These are phyloP conservation scores for Aspergillus ostianus DNA, from an alignment of 495 filamentous ascomycete species.

Conservation along the genomic window DNA sequence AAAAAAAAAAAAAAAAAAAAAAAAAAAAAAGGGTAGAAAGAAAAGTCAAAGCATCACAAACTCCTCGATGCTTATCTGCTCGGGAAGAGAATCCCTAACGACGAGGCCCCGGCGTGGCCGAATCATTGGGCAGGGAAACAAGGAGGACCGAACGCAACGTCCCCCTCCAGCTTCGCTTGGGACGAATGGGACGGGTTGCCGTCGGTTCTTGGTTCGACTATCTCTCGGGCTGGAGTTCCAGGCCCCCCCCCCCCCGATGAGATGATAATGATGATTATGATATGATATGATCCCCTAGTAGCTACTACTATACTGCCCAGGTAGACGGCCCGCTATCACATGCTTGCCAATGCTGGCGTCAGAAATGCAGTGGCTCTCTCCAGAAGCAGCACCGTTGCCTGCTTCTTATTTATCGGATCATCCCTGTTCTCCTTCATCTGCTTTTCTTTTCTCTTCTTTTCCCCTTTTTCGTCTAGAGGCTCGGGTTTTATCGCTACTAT, in stretches of 20 bases:
- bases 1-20: not conserved
- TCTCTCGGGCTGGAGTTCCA: slow-evolving; percentile 1
- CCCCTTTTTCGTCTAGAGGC: too few species aligned
- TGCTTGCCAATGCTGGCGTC: not conserved
- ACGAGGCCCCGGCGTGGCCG: not conserved
- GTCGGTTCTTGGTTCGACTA: not conserved
- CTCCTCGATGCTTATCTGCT: not conserved
- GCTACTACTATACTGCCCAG: too few species aligned
- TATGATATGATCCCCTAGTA: not conserved
- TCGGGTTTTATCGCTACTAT: not conserved
- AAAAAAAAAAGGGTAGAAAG: not conserved
- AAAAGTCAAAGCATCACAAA: not conserved
- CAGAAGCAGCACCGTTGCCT: too few species aligned
- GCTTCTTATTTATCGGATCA: too few species aligned
- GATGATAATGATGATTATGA: slow-evolving; percentile 4
- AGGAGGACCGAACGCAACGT: slow-evolving; percentile 1
- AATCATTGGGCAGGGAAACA: not conserved
- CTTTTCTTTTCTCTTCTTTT: not conserved
- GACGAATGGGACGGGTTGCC: slow-evolving; percentile 6
- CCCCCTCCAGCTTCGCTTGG: slow-evolving; percentile 5
- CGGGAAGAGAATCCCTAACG: not conserved
- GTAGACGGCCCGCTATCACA: slow-evolving; percentile 1
- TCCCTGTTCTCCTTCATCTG: not conserved
- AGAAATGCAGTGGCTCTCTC: not conserved
- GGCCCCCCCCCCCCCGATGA: not conserved